Evolutionary conservation across 176 grass and related monocot species (phyloP).

Genomic region (Avena eriantha): DNA sequence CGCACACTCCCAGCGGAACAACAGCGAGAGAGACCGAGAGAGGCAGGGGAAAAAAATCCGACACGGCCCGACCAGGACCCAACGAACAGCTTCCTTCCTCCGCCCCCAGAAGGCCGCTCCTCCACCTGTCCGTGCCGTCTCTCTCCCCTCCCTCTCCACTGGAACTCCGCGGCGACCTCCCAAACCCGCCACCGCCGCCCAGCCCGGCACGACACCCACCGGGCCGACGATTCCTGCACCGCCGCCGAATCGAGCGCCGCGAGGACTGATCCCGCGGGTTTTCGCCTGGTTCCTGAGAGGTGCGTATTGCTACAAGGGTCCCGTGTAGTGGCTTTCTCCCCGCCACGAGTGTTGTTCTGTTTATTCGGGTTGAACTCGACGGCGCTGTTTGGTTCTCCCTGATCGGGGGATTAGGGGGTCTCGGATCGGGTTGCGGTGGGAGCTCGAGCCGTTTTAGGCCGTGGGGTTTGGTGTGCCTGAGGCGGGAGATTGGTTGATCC

Average conservation of each 20-base stretch:
- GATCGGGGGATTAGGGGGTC: background rate
- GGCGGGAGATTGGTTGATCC: constrained; percentile 33
- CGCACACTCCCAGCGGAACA: background rate
- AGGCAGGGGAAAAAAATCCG: background rate
- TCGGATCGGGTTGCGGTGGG: constrained; percentile 3
- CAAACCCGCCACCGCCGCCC: background rate
- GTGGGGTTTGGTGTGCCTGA: background rate
- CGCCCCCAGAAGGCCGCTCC: background rate
- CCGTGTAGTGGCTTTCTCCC: background rate
- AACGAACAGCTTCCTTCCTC: background rate
- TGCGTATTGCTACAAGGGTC: background rate
- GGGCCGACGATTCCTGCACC: background rate
- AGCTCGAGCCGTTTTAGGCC: background rate
- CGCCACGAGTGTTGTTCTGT: background rate
- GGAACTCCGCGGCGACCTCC: constrained; percentile 24
- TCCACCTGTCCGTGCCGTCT: constrained; percentile 26
- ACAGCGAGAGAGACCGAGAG: background rate
- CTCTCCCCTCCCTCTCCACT: background rate
- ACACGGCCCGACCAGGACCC: background rate
- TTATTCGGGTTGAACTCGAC: background rate
- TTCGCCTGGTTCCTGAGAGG: constrained; percentile 27
- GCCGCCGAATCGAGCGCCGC: constrained; percentile 5
- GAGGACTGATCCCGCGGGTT: constrained; percentile 28
- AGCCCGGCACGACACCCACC: background rate
- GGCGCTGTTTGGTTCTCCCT: background rate